phyloP scores from a whole-genome alignment of 495 filamentous ascomycete genomes.

The Neurospora intermedia region DNA sequence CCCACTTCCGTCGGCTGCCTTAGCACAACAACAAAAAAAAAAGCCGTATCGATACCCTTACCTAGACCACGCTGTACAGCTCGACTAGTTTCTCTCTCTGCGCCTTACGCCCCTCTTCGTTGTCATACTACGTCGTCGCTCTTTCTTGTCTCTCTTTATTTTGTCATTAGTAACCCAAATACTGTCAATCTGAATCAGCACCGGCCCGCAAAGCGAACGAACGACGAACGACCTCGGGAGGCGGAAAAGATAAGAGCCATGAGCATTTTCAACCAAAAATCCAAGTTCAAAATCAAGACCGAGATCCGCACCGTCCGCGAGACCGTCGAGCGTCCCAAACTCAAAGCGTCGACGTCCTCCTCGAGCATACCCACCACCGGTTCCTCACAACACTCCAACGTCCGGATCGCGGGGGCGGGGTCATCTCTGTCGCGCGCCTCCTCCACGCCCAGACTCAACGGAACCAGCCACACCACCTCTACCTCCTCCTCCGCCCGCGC shows the following conservation, averaged over 20 bases:
- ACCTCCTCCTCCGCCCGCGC: conserved; percentile 5
- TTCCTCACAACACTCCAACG: not conserved
- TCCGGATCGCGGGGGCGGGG: not conserved
- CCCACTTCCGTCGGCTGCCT: not conserved
- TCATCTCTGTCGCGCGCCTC: not conserved
- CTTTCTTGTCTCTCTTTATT: not conserved
- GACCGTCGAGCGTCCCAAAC: conserved; percentile 12
- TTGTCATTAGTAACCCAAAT: not conserved
- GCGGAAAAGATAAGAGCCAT: conserved; percentile 8
- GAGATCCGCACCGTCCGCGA: conserved; percentile 20
- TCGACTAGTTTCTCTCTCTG: not conserved
- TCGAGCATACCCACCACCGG: not conserved
- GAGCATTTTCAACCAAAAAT: conserved; percentile 29
- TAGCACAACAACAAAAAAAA: not conserved
- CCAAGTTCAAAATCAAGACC: conserved; percentile 25
- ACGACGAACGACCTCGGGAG: not conserved
- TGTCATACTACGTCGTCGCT: not conserved
- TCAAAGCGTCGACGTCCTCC: conserved; percentile 4
- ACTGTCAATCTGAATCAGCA: not conserved
- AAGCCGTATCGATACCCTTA: not conserved
- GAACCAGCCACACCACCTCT: not conserved
- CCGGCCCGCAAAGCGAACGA: not conserved
- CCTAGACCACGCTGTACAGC: not conserved
- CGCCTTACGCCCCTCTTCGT: not conserved
- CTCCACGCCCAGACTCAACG: not conserved